These are phyloP conservation scores for Dryadomyces quercivorus DNA, from an alignment of 2,329 filamentous ascomycete species.

Conservation along the genomic window DNA sequence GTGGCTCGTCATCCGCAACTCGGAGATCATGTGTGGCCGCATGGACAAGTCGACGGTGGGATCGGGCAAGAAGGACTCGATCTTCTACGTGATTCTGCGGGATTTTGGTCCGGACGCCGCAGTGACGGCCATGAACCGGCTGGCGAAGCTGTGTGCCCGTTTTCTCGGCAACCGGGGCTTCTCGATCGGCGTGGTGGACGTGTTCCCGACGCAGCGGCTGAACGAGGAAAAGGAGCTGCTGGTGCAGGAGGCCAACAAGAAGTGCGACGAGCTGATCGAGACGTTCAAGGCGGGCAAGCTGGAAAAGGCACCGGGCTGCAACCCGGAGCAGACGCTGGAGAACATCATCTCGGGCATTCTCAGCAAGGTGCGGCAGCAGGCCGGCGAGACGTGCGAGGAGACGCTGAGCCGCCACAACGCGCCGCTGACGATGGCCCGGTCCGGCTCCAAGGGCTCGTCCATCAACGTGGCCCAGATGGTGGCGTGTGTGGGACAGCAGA, in stretches of 20 bases:
- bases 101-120: constrained; percentile 88
- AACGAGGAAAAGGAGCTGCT: constrained; percentile 62
- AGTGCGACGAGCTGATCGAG: constrained; percentile 74
- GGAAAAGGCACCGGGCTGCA: constrained; percentile 76
- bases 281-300: constrained; percentile 71
- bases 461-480: constrained; percentile 99
- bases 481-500: constrained; percentile 91
- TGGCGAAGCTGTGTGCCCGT: constrained; percentile 81
- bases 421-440: constrained; percentile 92
- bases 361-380: constrained; percentile 80
- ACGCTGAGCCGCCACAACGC: constrained; percentile 87
- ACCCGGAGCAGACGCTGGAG: constrained; percentile 84
- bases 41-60: constrained; percentile 99
- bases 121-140: constrained; percentile 82
- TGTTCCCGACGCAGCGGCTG: constrained; percentile 67
- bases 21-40: constrained; percentile 89
- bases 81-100: constrained; percentile 93
- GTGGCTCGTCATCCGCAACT: constrained; percentile 89
- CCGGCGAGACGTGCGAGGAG: constrained; percentile 81
- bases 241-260: constrained; percentile 64
- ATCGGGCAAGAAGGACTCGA: constrained; percentile 90
- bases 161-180: constrained; percentile 86
- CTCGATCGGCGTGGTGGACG: constrained; percentile 91
- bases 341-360: constrained; percentile 84
- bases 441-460: constrained; percentile 89